Evolutionary conservation across 129 eudicot genomes (phyloP).

Genomic region (Apium graveolens): DNA sequence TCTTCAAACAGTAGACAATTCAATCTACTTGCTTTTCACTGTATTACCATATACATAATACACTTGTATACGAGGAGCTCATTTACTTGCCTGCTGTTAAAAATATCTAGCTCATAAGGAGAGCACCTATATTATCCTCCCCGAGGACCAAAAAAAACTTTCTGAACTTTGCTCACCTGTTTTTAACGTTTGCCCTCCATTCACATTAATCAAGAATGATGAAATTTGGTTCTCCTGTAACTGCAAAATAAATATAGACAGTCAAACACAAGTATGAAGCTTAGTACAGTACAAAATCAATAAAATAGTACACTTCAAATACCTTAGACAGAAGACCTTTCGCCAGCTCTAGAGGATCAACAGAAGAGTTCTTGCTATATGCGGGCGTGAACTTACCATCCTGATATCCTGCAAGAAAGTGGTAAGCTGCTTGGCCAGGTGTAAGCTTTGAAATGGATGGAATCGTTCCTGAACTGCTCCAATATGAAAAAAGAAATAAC

Average conservation of each 20-base stretch:
- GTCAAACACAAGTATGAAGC: neutral
- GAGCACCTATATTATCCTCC: neutral
- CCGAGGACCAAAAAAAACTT: neutral
- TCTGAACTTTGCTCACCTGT: slow-evolving; percentile 19
- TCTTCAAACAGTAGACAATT: neutral
- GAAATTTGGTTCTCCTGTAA: slow-evolving; percentile 25
- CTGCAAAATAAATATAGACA: slow-evolving; percentile 19
- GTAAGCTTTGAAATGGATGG: slow-evolving; percentile 38
- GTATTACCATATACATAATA: neutral
- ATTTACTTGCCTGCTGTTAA: neutral
- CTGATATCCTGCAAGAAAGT: slow-evolving; percentile 33
- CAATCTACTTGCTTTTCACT: neutral
- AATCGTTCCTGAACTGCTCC: slow-evolving; percentile 25
- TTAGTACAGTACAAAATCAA: too few relatives aligned
- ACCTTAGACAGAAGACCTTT: slow-evolving; percentile 29
- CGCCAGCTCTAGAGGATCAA: slow-evolving; percentile 28
- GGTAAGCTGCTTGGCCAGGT: slow-evolving; percentile 44
- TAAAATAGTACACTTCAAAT: neutral
- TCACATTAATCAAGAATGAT: slow-evolving; percentile 28
- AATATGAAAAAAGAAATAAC: neutral
- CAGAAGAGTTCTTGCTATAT: slow-evolving; percentile 16
- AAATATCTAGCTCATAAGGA: neutral
- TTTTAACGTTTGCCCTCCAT: slow-evolving; percentile 17
- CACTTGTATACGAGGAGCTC: neutral
- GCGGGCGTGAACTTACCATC: slow-evolving; percentile 32